Evolutionary conservation across 2,329 filamentous ascomycete species (phyloP).

Genomic region (Beauveria brongniartii): DNA sequence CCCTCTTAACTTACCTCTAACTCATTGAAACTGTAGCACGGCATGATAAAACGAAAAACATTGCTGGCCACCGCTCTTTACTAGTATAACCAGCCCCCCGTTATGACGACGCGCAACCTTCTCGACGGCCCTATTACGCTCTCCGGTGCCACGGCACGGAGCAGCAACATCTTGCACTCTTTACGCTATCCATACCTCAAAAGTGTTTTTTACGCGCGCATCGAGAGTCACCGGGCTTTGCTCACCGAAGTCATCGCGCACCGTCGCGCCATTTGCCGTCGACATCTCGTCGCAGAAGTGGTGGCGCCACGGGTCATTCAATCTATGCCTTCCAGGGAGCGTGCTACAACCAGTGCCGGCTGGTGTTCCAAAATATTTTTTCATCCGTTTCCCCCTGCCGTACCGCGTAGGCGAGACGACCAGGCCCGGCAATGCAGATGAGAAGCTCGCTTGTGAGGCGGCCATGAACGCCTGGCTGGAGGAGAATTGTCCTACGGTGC

Average conservation of each 20-base stretch:
- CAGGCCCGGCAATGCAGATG: slow-evolving; percentile 28
- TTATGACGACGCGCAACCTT: too few relatives aligned
- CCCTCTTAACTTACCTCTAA: too few relatives aligned
- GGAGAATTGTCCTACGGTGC: slow-evolving; percentile 27
- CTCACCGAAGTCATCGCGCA: background rate
- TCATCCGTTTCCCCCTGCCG: slow-evolving; percentile 25
- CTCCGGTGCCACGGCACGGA: too few relatives aligned
- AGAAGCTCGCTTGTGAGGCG: slow-evolving; percentile 32
- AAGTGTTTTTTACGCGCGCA: slow-evolving; percentile 11
- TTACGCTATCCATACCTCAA: background rate
- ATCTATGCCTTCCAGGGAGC: slow-evolving; percentile 22
- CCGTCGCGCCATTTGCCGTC: background rate
- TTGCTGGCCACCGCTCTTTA: too few relatives aligned
- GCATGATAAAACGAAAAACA: too few relatives aligned
- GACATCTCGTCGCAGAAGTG: slow-evolving; percentile 12
- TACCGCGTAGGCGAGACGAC: slow-evolving; percentile 28
- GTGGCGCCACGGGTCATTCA: slow-evolving; percentile 25
- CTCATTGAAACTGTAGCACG: too few relatives aligned
- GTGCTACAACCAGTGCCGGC: background rate
- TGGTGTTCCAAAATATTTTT: background rate
- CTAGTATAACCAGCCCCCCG: too few relatives aligned
- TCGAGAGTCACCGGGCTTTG: slow-evolving; percentile 2
- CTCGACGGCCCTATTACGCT: too few relatives aligned
- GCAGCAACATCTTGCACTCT: too few relatives aligned
- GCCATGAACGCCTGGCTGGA: slow-evolving; percentile 32